Conservation (phyloP, 352 stramenopile species). For the Pythium insidiosum region DNA sequence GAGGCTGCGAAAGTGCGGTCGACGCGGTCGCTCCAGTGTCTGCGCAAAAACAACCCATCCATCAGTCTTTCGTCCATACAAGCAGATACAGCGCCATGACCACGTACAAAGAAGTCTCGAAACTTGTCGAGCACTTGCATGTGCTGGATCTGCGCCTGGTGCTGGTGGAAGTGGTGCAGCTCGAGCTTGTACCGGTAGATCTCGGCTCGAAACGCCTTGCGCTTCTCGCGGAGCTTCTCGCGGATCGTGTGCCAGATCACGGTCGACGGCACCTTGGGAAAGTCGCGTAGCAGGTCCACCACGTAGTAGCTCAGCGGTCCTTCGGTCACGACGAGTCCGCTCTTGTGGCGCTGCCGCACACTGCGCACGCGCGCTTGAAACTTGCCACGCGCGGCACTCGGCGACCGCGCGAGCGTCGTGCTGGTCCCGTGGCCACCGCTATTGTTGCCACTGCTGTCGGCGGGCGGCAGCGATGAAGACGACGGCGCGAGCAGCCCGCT, state of each 20-base stretch:
- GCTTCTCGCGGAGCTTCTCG: constrained; percentile 47
- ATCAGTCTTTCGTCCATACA: no score
- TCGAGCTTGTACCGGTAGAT: constrained; percentile 61
- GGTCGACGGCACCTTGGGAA: constrained; percentile 28
- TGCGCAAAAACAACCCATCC: constrained; percentile 11
- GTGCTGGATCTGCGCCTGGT: constrained; percentile 37
- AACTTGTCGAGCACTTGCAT: constrained; percentile 60
- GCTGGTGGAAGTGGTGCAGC: constrained; percentile 38
- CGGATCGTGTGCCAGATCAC: constrained; percentile 39
- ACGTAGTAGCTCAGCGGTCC: constrained; percentile 51
- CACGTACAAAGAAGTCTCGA: constrained; percentile 56
- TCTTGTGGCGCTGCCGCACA: constrained; percentile 21
- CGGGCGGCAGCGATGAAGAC: constrained; percentile 7
- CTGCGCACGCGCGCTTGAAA: constrained; percentile 20
- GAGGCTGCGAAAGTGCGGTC: constrained; percentile 53
- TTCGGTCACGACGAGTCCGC: constrained; percentile 16
- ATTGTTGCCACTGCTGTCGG: neutral
- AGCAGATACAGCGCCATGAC: no score
- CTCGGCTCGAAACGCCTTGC: constrained; percentile 46
- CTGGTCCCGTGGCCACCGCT: neutral
- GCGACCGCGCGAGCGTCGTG: no score
- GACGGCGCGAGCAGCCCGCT: constrained; percentile 17
- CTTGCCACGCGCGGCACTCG: no score
- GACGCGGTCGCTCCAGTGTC: constrained; percentile 30
- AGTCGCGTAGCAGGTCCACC: constrained; percentile 55